These are phyloP conservation scores for Poronia punctata DNA, from an alignment of 495 filamentous ascomycete species.

Conservation along the genomic window DNA sequence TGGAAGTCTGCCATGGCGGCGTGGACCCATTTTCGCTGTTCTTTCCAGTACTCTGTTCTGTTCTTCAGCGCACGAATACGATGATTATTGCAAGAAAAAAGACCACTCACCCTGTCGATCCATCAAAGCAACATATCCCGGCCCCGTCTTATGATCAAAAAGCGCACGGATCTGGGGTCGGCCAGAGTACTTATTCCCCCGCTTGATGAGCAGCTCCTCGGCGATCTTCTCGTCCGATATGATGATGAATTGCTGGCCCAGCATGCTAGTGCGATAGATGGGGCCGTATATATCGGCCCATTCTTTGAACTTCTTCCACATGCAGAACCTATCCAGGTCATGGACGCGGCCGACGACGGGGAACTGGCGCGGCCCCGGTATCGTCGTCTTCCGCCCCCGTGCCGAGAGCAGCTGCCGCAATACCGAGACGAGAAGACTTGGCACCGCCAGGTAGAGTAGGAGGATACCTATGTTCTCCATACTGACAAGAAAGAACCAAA, in stretches of 20 bases:
- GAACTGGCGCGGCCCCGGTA: slow-evolving; percentile 40
- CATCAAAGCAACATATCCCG: slow-evolving; percentile 42
- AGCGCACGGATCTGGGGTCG: slow-evolving; percentile 43
- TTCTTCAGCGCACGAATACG: no score
- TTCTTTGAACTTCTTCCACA: slow-evolving; percentile 52
- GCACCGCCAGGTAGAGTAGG: slow-evolving; percentile 38
- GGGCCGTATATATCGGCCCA: slow-evolving; percentile 50
- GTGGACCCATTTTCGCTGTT: slow-evolving; percentile 41
- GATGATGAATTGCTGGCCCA: slow-evolving; percentile 45
- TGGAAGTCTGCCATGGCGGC: slow-evolving; percentile 43
- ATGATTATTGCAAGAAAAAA: slow-evolving; percentile 1
- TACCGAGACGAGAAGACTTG: slow-evolving; percentile 35
- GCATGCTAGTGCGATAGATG: slow-evolving; percentile 45
- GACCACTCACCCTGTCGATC: slow-evolving; percentile 37
- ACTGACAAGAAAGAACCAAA: no score
- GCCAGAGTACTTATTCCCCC: slow-evolving; percentile 48
- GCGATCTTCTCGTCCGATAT: slow-evolving; percentile 51
- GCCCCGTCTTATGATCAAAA: slow-evolving; percentile 41
- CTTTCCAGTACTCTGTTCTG: slow-evolving; percentile 42
- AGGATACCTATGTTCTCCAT: slow-evolving; percentile 28
- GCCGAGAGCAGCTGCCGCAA: slow-evolving; percentile 31
- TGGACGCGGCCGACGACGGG: slow-evolving; percentile 45
- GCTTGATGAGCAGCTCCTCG: slow-evolving; percentile 46
- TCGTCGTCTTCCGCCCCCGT: slow-evolving; percentile 24
- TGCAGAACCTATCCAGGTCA: slow-evolving; percentile 40